A percentile compares a stretch with the other conserved stretches of the same genome.
Conservation (phyloP, 2,329 filamentous ascomycete species). For the Neofusicoccum kwambonambiense region DNA sequence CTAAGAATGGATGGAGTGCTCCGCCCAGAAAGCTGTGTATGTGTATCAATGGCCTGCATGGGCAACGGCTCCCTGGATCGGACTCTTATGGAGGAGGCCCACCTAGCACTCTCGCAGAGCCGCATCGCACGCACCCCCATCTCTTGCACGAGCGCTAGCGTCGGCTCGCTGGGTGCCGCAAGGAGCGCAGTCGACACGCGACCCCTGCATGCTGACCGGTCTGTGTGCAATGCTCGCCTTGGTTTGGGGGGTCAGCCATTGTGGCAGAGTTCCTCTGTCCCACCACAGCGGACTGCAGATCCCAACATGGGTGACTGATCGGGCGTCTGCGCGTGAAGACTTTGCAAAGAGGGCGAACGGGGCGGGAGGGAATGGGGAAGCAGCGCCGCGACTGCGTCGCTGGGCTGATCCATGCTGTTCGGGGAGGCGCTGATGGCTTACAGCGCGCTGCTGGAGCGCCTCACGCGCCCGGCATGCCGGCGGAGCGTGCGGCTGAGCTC, state of each 20-base stretch:
- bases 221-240: background rate
- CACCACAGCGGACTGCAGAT: constrained; percentile 13
- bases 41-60: constrained; percentile 13
- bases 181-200: constrained; percentile 15
- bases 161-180: constrained; percentile 8
- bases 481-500: constrained; percentile 10
- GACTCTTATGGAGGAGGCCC: constrained; percentile 12
- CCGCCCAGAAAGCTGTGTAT: constrained; percentile 17
- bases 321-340: constrained; percentile 12
- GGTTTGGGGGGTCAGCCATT: constrained; percentile 12
- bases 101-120: constrained; percentile 14
- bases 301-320: constrained; percentile 8
- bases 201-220: constrained; percentile 20
- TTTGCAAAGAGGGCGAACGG: constrained; percentile 9
- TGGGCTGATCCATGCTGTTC: background rate
- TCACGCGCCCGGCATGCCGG: constrained; percentile 1
- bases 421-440: background rate
- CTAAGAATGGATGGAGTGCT: constrained; percentile 17
- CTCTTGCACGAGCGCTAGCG: constrained; percentile 12
- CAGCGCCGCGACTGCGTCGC: constrained; percentile 6
- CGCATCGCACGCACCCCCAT: constrained; percentile 6
- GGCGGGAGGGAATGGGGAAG: constrained; percentile 1
- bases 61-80: constrained; percentile 9
- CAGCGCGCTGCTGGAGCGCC: background rate
- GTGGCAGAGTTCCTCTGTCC: constrained; percentile 16